Base-by-base conservation (phyloP, 2,329 filamentous ascomycete genomes). In the Penicillium sp. region DNA sequence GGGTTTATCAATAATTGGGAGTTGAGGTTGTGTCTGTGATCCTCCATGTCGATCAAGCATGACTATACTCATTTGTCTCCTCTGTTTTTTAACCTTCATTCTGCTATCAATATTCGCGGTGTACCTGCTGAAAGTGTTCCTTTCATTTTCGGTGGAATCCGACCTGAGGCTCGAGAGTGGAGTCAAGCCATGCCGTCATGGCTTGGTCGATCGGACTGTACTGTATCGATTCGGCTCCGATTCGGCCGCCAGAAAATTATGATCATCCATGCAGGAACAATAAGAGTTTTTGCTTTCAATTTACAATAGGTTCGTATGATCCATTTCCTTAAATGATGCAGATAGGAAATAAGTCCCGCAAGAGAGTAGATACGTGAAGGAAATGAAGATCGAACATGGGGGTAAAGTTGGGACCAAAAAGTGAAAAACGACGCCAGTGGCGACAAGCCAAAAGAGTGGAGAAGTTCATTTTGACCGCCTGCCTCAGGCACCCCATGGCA, bases 161-260 rank as follows among this genome's bases (percentile, higher is more conserved):
- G 27, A 33, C 25, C 40, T 64, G 61, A 64, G 61, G 58, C 62
- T 64, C 56, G 41, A 40, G 20, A 47, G 55, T 57, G 55, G 55
- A 60, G 40, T 31, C 45, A 40, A 55, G 40, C 56, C 45, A 61
- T 57, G 37, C 47, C 63, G 61, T 65, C 63, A 64, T 64, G 29
- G 53, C n/a, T 35, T 12, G 55, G 52, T 53, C 54, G 59, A 64
- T 58, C 58, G 46, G 59, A 56, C 48, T 20, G 27, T 49, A 56
- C 48, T 20, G 27, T 49, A 46, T 56, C 49, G 53, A 60, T 59
- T 55, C 53, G 29, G n/a, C n/a, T n/a, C 55, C 49, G 53, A 60
- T 59, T 55, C 29, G 54, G 50, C 35, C 11, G 4, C n/a, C 26
- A n/a, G 20, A 18, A 22, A 18, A 11, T 22, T 31, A 27, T 26